Evolutionary conservation across 306 rosid genomes (phyloP), one percentile per base, ranked within the genome.

Genomic region (Abrus precatorius): DNA sequence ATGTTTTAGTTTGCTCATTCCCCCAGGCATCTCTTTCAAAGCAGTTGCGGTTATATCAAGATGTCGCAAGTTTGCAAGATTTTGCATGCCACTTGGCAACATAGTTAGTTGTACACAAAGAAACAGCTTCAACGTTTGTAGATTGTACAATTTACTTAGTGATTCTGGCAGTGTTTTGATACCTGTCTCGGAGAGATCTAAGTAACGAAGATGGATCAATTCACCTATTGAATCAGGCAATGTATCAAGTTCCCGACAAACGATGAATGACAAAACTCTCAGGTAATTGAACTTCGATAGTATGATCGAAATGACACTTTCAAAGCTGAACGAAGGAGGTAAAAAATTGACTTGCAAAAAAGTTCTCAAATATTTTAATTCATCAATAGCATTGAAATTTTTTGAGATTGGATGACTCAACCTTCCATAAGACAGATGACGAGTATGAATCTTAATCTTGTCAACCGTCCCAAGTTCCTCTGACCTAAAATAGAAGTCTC

Each of bases 31-130:
- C 20, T 20, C 20, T 20, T 20, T 20, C 20, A 20, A 20, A 20
- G 20, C 20, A 20, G 20, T 20, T 20, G 20, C 20, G 20, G 20
- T 20, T 20, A 20, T 20, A 20, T 20, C 20, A 20, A 20, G 20
- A 20, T 20, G 20, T 20, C 20, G 20, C 20, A 20, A 20, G 20
- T 20, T 20, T 20, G 20, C 20, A 20, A 20, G 20, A 20, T 20
- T 20, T 20, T 20, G 20, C 20, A 20, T 20, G 20, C 20, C n/a
- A 2, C 9, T 43, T 27, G 79, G 79, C 9, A 80, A 30, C 49
- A 5, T 14, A 1, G 29, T 1, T 0, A 83, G 74, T 2, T 4
- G 1, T 0, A 0, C 0, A 52, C 78, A 69, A 2, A 0, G 0
- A 0, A 0, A 0, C 20, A 83, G 32, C 69, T 44, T 52, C 34